Conservation (phyloP, 2,329 filamentous ascomycete species). For the Paecilomyces dactylethromorphus region DNA sequence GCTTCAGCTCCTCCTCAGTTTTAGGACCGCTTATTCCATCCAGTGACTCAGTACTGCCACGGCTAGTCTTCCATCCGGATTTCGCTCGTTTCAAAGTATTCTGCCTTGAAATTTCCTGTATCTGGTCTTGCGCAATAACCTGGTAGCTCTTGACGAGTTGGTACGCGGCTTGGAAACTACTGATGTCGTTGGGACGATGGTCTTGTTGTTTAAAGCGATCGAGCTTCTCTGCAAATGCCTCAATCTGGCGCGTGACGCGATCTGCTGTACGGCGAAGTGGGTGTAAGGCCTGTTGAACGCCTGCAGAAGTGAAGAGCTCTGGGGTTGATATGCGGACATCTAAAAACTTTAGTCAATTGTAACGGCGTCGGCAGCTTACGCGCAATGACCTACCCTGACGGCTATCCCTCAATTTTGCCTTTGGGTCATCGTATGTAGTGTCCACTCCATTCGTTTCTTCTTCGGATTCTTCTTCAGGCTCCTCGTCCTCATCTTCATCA, state of each 20-base stretch:
- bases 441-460: conserved; percentile 20
- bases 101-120: conserved; percentile 35
- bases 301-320: conserved; percentile 37
- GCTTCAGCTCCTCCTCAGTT: conserved; percentile 35
- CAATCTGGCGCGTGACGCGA: conserved; percentile 71
- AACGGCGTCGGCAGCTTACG: neutral
- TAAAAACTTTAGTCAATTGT: conserved; percentile 10
- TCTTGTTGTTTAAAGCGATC: conserved; percentile 62
- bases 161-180: conserved; percentile 58
- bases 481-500: conserved; percentile 21
- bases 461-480: conserved; percentile 18
- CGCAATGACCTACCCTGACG: conserved; percentile 8
- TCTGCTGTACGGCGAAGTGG: conserved; percentile 60
- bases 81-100: conserved; percentile 34
- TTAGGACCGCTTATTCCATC: conserved; percentile 10
- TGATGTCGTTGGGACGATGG: conserved; percentile 45
- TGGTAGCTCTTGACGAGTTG: conserved; percentile 61
- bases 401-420: neutral
- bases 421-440: conserved; percentile 10
- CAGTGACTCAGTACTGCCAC: conserved; percentile 10
- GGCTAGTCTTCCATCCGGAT: conserved; percentile 20
- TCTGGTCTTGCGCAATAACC: conserved; percentile 47
- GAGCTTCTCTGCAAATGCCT: conserved; percentile 75
- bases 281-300: conserved; percentile 48
- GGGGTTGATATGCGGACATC: conserved; percentile 13